Conservation (phyloP, 805 yeast genomes). For the Saccharomyces mikatae region DNA sequence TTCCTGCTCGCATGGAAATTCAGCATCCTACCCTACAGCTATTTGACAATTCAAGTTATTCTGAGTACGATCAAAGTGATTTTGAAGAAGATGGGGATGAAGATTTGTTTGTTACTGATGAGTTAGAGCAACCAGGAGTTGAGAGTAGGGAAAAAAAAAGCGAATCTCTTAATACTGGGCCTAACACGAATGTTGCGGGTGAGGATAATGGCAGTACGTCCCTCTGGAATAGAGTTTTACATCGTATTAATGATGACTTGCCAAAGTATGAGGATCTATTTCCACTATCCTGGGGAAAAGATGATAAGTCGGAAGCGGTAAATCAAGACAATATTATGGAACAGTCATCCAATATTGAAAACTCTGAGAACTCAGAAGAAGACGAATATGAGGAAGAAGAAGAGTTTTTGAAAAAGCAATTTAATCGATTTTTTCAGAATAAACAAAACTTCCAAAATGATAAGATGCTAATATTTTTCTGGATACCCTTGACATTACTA, state of each 20-base stretch:
- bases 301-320: background rate
- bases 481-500: constrained; percentile 72
- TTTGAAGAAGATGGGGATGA: constrained; percentile 19
- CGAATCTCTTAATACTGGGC: background rate
- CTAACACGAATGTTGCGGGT: background rate
- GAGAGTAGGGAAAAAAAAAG: background rate
- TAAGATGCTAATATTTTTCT: constrained; percentile 78
- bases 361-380: constrained; percentile 20
- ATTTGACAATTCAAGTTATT: constrained; percentile 5
- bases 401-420: constrained; percentile 29
- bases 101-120: constrained; percentile 16
- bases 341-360: constrained; percentile 8
- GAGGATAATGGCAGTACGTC: constrained; percentile 17
- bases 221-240: constrained; percentile 33
- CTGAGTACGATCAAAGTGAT: constrained; percentile 26
- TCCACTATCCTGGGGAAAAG: constrained; percentile 33
- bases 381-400: constrained; percentile 25
- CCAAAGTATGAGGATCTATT: constrained; percentile 72
- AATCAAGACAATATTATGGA: background rate
- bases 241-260: constrained; percentile 38
- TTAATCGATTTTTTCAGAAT: constrained; percentile 35
- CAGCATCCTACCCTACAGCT: background rate
- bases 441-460: constrained; percentile 53
- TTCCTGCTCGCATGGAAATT: background rate
- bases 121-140: background rate